These are phyloP conservation scores for Penicillium simplicissimum DNA, from an alignment of 495 filamentous ascomycete species.

Conservation along the genomic window DNA sequence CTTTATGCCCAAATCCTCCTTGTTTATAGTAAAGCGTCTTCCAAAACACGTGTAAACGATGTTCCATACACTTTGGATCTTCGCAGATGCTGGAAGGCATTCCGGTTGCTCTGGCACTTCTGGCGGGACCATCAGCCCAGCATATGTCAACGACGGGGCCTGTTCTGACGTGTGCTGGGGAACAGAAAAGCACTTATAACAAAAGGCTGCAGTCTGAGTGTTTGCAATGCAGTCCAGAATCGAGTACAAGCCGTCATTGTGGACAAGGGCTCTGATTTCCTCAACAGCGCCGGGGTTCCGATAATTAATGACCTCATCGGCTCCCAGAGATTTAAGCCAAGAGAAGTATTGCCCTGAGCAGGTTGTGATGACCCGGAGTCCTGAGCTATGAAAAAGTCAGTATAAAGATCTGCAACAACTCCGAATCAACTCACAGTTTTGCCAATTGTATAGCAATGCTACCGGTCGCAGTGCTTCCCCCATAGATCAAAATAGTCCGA, in stretches of 20 bases:
- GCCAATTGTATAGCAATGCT: neutral
- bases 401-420: neutral
- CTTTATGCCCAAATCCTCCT: neutral
- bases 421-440: neutral
- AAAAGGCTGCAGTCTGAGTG: neutral
- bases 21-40: neutral
- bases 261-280: neutral
- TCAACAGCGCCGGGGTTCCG: neutral
- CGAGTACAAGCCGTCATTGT: neutral
- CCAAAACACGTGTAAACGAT: neutral
- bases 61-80: neutral
- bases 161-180: neutral
- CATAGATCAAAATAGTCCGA: neutral
- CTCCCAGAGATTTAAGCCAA: neutral
- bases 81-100: neutral
- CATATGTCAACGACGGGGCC: neutral
- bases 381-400: neutral
- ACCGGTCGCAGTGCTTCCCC: neutral
- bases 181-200: neutral
- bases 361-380: neutral
- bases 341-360: neutral
- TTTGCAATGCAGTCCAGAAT: neutral
- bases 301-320: neutral
- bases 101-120: neutral
- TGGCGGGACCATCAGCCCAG: neutral